phyloP scores from a whole-genome alignment of 2,329 filamentous ascomycete genomes.

The Neocucurbitaria cava region DNA sequence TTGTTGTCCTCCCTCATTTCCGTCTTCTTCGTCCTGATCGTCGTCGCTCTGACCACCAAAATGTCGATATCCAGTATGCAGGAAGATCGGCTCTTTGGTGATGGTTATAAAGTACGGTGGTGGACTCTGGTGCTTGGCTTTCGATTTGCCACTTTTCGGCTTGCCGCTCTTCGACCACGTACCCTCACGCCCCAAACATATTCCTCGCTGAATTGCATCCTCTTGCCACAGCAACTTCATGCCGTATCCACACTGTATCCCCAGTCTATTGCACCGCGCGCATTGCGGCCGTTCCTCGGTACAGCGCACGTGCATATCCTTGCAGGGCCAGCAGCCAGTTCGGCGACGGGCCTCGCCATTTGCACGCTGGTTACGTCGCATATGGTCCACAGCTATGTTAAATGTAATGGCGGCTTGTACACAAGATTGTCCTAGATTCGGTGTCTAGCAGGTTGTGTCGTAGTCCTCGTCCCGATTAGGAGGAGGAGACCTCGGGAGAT shows the following conservation, averaged over 20 bases:
- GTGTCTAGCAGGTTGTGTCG: background rate
- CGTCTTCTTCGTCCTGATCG: background rate
- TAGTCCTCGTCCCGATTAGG: background rate
- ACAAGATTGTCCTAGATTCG: background rate
- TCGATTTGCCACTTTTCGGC: background rate
- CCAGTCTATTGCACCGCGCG: slow-evolving; percentile 33
- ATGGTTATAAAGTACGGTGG: background rate
- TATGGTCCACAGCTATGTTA: background rate
- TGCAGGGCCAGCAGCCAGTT: slow-evolving; percentile 18
- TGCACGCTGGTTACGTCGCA: background rate
- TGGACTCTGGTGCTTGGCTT: background rate
- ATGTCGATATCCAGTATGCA: background rate
- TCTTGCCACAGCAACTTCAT: slow-evolving; percentile 38
- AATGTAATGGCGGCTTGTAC: too few relatives aligned
- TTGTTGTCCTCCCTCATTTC: background rate
- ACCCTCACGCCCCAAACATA: slow-evolving; percentile 14
- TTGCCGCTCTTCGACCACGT: slow-evolving; percentile 10
- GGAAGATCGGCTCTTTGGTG: background rate
- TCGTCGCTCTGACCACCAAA: background rate
- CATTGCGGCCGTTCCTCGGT: slow-evolving; percentile 41
- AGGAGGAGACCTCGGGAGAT: background rate
- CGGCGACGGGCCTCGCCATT: background rate
- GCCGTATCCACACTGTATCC: slow-evolving; percentile 28
- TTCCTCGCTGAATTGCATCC: slow-evolving; percentile 37
- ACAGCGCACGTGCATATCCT: slow-evolving; percentile 41